phyloP scores from a whole-genome alignment of 2,329 filamentous ascomycete species.

The Metarhizium humberi region DNA sequence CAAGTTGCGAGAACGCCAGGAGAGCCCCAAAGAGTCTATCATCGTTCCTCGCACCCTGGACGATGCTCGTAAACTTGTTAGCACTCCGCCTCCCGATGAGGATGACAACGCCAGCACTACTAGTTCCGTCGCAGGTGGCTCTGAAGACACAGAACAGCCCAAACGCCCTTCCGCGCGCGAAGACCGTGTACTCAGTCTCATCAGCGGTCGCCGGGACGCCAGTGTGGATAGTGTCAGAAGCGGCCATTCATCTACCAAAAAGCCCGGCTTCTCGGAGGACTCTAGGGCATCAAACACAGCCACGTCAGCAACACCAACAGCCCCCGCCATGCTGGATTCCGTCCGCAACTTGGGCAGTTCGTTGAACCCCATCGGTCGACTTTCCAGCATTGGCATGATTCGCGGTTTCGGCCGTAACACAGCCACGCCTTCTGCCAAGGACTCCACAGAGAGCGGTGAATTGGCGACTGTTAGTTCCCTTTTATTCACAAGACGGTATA shows the following conservation, averaged over 20 bases:
- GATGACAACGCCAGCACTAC: slow-evolving; percentile 53
- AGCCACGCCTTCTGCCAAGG: slow-evolving; percentile 25
- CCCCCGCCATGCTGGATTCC: slow-evolving; percentile 63
- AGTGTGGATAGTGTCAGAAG: slow-evolving; percentile 68
- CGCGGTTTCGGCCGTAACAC: slow-evolving; percentile 60
- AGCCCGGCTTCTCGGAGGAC: slow-evolving; percentile 41
- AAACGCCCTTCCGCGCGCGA: slow-evolving; percentile 32
- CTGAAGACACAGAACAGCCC: slow-evolving; percentile 23
- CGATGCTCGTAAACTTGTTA: slow-evolving; percentile 83
- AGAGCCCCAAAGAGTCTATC: slow-evolving; percentile 34
- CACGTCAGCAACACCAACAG: slow-evolving; percentile 37
- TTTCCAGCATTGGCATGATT: slow-evolving; percentile 65
- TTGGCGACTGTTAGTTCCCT: slow-evolving; percentile 41
- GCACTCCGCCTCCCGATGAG: slow-evolving; percentile 56
- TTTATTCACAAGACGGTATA: not conserved
- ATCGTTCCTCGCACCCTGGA: slow-evolving; percentile 81
- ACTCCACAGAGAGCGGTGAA: slow-evolving; percentile 43
- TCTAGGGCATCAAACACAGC: slow-evolving; percentile 11
- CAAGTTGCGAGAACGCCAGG: slow-evolving; percentile 65
- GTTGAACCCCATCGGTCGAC: slow-evolving; percentile 72
- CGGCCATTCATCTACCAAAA: slow-evolving; percentile 49
- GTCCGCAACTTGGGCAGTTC: slow-evolving; percentile 73
- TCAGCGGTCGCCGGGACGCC: slow-evolving; percentile 65
- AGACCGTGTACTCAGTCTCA: slow-evolving; percentile 60
- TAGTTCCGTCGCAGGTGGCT: slow-evolving; percentile 37